phyloP scores from a whole-genome alignment of 768 basidiomycete species.

The Suillus plorans region DNA sequence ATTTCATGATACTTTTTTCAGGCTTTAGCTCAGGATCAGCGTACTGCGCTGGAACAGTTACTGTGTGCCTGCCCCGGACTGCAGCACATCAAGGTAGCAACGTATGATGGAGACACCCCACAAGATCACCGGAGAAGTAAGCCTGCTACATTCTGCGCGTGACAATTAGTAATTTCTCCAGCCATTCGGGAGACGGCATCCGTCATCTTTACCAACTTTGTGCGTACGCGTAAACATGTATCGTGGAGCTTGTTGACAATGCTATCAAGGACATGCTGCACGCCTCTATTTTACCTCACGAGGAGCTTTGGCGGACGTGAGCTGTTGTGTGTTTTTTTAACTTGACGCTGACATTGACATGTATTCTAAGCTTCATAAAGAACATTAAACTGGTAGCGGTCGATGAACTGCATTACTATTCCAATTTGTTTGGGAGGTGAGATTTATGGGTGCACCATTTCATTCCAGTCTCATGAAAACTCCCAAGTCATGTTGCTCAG shows the following conservation, averaged over 20 bases:
- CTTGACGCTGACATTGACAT: conserved; percentile 9
- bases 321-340: conserved; percentile 4
- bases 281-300: conserved; percentile 79
- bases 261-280: conserved; percentile 75
- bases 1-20: conserved; percentile 24
- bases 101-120: conserved; percentile 89
- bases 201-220: conserved; percentile 89
- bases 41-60: conserved; percentile 64
- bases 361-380: conserved; percentile 60
- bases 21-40: conserved; percentile 91
- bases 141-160: conserved; percentile 3
- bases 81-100: conserved; percentile 64
- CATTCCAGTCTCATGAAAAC: neutral
- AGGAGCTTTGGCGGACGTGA: conserved; percentile 79
- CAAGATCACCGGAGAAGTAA: conserved; percentile 62
- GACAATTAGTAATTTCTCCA: conserved; percentile 20
- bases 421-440: conserved; percentile 77
- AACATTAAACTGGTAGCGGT: conserved; percentile 76
- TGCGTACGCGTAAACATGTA: conserved; percentile 30
- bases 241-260: neutral
- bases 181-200: conserved; percentile 73
- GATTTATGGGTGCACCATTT: conserved; percentile 1
- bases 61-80: conserved; percentile 59
- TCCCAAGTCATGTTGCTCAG: conserved; percentile 71
- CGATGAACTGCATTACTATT: conserved; percentile 88